Percentiles rank a stretch among this genome's conserved stretches.
These are phyloP conservation scores for Kitagawia praeruptora DNA, from an alignment of 129 eudicot genomes.

Conservation along the genomic window DNA sequence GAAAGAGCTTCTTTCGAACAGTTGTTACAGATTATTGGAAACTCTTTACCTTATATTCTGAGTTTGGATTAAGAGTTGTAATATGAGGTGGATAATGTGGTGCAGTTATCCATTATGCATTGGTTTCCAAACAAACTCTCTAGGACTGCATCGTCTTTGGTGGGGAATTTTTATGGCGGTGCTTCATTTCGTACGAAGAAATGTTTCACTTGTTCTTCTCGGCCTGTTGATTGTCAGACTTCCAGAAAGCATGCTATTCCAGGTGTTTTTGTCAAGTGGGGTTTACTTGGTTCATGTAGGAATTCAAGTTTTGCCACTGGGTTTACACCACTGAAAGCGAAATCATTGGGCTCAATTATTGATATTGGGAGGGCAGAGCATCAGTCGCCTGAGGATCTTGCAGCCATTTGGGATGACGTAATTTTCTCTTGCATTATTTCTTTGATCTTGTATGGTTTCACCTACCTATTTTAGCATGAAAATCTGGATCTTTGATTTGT, in stretches of 20 bases:
- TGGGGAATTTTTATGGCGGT: conserved; percentile 6
- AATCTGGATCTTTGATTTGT: neutral
- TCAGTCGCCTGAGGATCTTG: conserved; percentile 63
- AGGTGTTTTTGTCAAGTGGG: conserved; percentile 35
- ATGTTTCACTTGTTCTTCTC: conserved; percentile 18
- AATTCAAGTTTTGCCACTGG: conserved; percentile 65
- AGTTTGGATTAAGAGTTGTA: neutral
- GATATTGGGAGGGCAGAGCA: conserved; percentile 60
- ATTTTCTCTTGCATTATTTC: conserved; percentile 8
- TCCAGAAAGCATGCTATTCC: conserved; percentile 21
- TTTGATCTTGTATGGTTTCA: neutral
- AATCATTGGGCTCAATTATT: conserved; percentile 66
- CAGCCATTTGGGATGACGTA: conserved; percentile 85
- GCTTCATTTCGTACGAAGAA: conserved; percentile 1
- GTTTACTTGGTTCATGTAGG: conserved; percentile 31
- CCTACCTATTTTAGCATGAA: neutral
- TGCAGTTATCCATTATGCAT: conserved; percentile 49
- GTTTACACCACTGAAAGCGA: conserved; percentile 62
- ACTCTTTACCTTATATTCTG: neutral
- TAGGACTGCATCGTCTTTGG: conserved; percentile 25
- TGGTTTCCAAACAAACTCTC: conserved; percentile 30
- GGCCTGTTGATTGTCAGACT: conserved; percentile 12
- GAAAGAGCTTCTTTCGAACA: neutral
- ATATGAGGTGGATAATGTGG: neutral
- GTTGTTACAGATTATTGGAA: neutral